phyloP scores from a whole-genome alignment of 139 green algal genomes.

The Ulvella scutata region DNA sequence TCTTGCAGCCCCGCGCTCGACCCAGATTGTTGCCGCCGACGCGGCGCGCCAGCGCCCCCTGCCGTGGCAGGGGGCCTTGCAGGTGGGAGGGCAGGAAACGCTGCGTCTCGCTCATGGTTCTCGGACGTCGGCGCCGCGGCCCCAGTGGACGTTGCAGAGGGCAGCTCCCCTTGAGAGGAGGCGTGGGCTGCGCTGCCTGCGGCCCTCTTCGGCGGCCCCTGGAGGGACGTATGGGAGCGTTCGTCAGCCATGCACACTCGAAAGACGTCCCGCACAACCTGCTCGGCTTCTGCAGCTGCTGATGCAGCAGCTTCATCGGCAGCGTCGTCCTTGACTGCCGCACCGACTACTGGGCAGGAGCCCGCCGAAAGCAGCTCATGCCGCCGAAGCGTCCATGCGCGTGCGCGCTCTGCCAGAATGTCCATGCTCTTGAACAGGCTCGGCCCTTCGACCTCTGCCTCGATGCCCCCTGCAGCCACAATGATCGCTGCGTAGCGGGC shows the following conservation, averaged over 20 bases:
- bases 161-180: not conserved
- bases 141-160: not conserved
- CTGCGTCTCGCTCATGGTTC: no score
- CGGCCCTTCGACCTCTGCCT: not conserved
- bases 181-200: not conserved
- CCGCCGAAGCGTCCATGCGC: constrained; percentile 25
- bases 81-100: no score
- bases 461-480: not conserved
- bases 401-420: constrained; percentile 35
- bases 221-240: not conserved
- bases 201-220: not conserved
- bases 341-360: not conserved
- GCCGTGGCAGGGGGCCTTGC: no score
- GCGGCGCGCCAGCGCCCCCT: not conserved
- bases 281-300: constrained; percentile 8
- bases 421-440: constrained; percentile 24
- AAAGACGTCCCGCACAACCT: not conserved
- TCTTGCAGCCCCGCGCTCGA: no score
- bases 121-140: not conserved
- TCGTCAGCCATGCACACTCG: not conserved
- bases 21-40: not conserved
- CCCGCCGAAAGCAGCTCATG: not conserved
- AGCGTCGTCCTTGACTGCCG: not conserved
- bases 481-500: constrained; percentile 31
- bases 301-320: not conserved